Percentiles rank a stretch among this genome's conserved stretches.
phyloP scores from a whole-genome alignment of 768 basidiomycete genomes.

The Lepiota venenata region DNA sequence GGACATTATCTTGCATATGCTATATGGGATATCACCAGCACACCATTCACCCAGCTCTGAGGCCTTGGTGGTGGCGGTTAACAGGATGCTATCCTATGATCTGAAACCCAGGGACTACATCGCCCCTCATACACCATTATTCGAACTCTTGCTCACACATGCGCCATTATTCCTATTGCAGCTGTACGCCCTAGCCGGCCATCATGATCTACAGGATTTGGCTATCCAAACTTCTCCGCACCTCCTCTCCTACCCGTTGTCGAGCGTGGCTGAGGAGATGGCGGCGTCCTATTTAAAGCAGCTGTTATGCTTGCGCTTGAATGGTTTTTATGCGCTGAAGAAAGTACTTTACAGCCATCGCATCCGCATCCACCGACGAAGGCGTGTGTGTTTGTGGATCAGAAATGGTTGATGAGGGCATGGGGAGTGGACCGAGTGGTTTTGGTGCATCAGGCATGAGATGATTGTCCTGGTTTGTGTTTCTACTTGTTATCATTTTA shows the following conservation, averaged over 20 bases:
- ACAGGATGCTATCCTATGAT: slow-evolving; percentile 22
- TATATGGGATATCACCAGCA: slow-evolving; percentile 46
- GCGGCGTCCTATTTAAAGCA: slow-evolving; percentile 34
- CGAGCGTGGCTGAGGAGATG: slow-evolving; percentile 25
- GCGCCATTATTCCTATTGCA: slow-evolving; percentile 30
- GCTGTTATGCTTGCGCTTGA: slow-evolving; percentile 31
- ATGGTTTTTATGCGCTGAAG: slow-evolving; percentile 29
- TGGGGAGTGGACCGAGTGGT: slow-evolving; percentile 39
- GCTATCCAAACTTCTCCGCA: slow-evolving; percentile 35
- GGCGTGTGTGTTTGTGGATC: slow-evolving; percentile 28
- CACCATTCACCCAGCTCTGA: slow-evolving; percentile 49
- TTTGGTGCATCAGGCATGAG: slow-evolving; percentile 34
- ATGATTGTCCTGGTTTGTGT: slow-evolving; percentile 30
- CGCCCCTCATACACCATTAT: slow-evolving; percentile 22
- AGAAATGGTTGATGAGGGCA: slow-evolving; percentile 30
- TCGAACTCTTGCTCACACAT: slow-evolving; percentile 13
- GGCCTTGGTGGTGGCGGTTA: slow-evolving; percentile 39
- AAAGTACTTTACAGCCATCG: slow-evolving; percentile 26
- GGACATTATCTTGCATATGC: slow-evolving; percentile 49
- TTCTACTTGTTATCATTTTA: too few relatives aligned
- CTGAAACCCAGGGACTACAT: slow-evolving; percentile 19
- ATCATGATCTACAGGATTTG: slow-evolving; percentile 28
- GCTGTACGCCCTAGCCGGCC: slow-evolving; percentile 33
- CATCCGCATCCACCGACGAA: slow-evolving; percentile 25
- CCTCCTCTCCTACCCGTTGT: slow-evolving; percentile 29